phyloP scores from a whole-genome alignment of 345 rosid species.

The Salix suchowensis region DNA sequence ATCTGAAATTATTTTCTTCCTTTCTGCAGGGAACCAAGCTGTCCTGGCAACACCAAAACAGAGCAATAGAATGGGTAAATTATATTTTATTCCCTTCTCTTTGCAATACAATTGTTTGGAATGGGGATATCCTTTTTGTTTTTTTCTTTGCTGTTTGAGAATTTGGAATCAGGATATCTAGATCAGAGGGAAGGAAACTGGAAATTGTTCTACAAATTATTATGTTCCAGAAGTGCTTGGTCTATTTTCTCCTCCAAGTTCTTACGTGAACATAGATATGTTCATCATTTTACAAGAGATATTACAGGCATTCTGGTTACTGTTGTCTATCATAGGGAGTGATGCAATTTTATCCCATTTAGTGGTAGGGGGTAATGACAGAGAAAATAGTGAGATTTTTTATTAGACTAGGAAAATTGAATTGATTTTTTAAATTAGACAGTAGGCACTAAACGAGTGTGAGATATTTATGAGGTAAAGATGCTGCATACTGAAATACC shows the following conservation, averaged over 20 bases:
- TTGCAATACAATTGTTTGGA: background rate
- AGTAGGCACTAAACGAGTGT: too few relatives aligned
- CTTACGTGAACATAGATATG: background rate
- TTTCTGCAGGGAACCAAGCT: slow-evolving; percentile 11
- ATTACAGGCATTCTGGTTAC: background rate
- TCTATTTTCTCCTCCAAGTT: too few relatives aligned
- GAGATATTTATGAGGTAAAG: too few relatives aligned
- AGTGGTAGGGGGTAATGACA: background rate
- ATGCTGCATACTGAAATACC: too few relatives aligned
- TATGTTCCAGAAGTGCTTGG: background rate
- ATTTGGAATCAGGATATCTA: background rate
- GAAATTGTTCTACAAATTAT: background rate
- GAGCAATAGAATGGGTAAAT: slow-evolving; percentile 10
- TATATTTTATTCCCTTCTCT: background rate
- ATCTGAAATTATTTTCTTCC: background rate
- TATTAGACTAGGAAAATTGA: too few relatives aligned
- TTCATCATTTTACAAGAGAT: background rate
- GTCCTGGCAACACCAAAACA: slow-evolving; percentile 1
- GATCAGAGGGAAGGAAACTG: background rate
- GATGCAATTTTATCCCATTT: background rate
- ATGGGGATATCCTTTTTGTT: background rate
- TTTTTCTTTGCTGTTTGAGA: too few relatives aligned
- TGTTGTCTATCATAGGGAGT: background rate
- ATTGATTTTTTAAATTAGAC: too few relatives aligned
- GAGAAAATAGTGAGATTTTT: background rate